These are phyloP conservation scores for Coniochaeta ligniaria DNA, from an alignment of 2,329 filamentous ascomycete genomes.

Conservation along the genomic window DNA sequence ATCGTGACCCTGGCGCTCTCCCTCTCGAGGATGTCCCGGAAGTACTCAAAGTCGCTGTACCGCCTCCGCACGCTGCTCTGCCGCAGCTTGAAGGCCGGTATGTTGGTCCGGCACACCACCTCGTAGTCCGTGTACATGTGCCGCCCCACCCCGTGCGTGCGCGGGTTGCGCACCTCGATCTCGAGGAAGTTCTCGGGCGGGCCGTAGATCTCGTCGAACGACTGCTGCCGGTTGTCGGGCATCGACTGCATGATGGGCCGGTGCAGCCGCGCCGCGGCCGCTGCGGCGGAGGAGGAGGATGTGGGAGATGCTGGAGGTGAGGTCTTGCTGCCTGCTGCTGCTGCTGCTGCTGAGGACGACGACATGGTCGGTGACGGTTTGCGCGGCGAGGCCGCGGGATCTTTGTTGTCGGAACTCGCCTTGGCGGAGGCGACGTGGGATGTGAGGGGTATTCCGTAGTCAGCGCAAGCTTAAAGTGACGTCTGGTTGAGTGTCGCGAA, in stretches of 20 bases:
- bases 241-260: constrained; percentile 57
- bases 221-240: constrained; percentile 76
- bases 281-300: constrained; percentile 11
- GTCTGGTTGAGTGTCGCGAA: not conserved
- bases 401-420: constrained; percentile 33
- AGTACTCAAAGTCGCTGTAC: constrained; percentile 98
- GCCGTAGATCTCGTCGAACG: constrained; percentile 98
- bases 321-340: constrained; percentile 7
- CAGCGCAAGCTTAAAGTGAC: not conserved
- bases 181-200: constrained; percentile 98
- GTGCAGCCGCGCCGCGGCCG: constrained; percentile 30
- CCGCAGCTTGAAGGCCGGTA: constrained; percentile 95
- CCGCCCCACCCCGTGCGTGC: constrained; percentile 89
- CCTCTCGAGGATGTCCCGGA: constrained; percentile 94
- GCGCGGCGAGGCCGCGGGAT: constrained; percentile 22
- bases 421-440: constrained; percentile 27
- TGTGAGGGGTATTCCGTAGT: constrained; percentile 2
- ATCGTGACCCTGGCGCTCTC: constrained; percentile 93
- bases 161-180: constrained; percentile 89
- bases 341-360: constrained; percentile 10
- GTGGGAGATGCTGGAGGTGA: constrained; percentile 13
- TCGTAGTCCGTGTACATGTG: constrained; percentile 99
- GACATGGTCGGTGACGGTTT: constrained; percentile 10
- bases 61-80: constrained; percentile 81
- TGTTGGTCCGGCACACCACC: constrained; percentile 96